Conservation (phyloP, 2,329 filamentous ascomycete species). For the Fusarium napiforme region DNA sequence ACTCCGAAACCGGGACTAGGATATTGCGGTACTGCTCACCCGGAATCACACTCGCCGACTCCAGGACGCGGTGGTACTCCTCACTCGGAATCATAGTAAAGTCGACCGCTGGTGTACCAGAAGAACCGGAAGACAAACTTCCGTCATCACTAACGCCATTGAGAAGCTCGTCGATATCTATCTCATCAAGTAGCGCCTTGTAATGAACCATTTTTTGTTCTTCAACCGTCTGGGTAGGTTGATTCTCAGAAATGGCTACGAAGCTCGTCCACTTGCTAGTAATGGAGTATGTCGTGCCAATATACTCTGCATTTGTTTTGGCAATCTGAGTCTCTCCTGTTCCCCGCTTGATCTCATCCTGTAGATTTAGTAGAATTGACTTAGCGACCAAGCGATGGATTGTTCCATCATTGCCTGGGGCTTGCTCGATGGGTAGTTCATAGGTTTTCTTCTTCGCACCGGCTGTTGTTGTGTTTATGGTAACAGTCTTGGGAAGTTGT, state of each 20-base stretch:
- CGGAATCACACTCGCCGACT: too few species aligned
- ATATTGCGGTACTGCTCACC: too few species aligned
- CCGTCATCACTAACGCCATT: too few species aligned
- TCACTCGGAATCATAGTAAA: too few species aligned
- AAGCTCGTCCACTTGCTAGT: background rate
- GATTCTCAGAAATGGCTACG: fast-evolving
- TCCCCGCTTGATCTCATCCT: fast-evolving
- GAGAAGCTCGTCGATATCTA: too few species aligned
- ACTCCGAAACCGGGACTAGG: too few species aligned
- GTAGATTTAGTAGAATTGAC: fast-evolving
- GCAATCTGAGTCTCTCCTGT: fast-evolving
- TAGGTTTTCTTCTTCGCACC: fast-evolving
- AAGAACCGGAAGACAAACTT: too few species aligned
- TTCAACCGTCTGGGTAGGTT: fast-evolving
- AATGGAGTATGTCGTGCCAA: background rate
- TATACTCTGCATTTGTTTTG: fast-evolving
- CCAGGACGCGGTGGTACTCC: too few species aligned
- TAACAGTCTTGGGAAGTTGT: fast-evolving
- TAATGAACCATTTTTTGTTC: background rate
- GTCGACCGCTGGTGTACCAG: too few species aligned
- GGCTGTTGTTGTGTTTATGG: fast-evolving
- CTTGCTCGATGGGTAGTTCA: fast-evolving
- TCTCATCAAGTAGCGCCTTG: fast-evolving
- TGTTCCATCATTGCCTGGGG: fast-evolving
- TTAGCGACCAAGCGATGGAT: fast-evolving